Evolutionary conservation across 2,329 filamentous ascomycete species (phyloP), one percentile per base, ranked within the genome.

Genomic region (Claviceps pazoutovae): DNA sequence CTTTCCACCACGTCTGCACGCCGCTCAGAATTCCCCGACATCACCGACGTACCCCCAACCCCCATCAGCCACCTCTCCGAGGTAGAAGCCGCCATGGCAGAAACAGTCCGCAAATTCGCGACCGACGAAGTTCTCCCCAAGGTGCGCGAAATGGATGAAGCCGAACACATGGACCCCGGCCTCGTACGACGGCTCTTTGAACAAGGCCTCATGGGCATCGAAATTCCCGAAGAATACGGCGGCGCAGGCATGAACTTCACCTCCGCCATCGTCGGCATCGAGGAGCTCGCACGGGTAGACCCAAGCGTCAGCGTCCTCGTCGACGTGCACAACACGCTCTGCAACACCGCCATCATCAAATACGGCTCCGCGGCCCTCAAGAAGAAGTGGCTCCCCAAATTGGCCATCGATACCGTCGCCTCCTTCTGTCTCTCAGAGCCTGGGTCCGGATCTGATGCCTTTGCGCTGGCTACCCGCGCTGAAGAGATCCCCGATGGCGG

Each of bases 171-270:
- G 93, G 93, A 97, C 67, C 83, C 88, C 0, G 67, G 77, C 1
- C 70, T 98, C 7, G 85, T 98, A 5, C 89, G 95, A 73, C 86
- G 93, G 70, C 79, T 95, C 50, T 98, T 98, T 62, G 93, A 98
- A 74, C 90, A 97, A 66, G 93, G 93, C 0, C 74, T 98, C 48
- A 98, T 98, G 93, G 86, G 89, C 56, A 79, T 98, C 57, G 93
- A 98, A 73, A 95, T 98, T 53, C 91, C 93, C 16, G 93, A 98
- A 69, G 90, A 96, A 69, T 98, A 84, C 43, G 43, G 43, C 43
- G 43, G 43, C 55, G 88, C 91, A 0, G 93, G 90, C 60, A 97
- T 98, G 93, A 96, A 96, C 78, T 98, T 98, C 71, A 97, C 93
- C 1, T 75, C 90, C 1, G 91, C 90, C 55, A 95, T 98, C 64